These are phyloP conservation scores for Eucalyptus polyanthemos DNA, from an alignment of 345 rosid genomes.

Conservation along the genomic window DNA sequence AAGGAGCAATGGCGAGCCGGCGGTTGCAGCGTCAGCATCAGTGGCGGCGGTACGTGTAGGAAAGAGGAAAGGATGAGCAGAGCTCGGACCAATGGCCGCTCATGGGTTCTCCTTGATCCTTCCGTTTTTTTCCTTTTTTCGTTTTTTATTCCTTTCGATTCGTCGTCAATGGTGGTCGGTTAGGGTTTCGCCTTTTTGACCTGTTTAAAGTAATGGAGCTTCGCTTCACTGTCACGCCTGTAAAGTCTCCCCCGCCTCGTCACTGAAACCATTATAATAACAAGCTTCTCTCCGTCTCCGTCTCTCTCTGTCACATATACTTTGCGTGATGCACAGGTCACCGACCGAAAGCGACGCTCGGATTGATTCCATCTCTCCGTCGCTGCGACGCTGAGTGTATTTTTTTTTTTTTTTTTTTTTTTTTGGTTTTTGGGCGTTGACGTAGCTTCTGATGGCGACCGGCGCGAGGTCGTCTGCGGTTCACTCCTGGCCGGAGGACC, in stretches of 20 bases:
- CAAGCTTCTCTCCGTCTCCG: background rate
- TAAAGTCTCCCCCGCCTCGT: conserved; percentile 23
- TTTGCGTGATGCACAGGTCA: background rate
- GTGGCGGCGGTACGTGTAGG: background rate
- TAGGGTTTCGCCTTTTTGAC: background rate
- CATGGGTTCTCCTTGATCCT: background rate
- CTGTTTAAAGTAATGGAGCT: background rate
- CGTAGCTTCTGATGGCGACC: background rate
- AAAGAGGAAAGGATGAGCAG: background rate
- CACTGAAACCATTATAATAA: background rate
- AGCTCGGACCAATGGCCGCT: background rate
- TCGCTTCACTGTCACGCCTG: conserved; percentile 47
- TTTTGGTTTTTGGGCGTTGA: background rate
- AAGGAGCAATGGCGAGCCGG: background rate
- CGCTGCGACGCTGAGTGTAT: background rate
- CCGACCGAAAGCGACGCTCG: background rate
- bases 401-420: too few species aligned
- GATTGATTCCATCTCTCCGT: background rate
- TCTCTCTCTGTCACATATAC: background rate
- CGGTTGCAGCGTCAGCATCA: background rate
- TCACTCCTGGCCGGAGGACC: conserved; percentile 68
- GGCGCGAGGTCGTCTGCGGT: conserved; percentile 5
- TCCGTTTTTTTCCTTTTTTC: background rate
- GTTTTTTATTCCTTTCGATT: conserved; percentile 1
- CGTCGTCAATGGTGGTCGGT: conserved; percentile 23